A percentile compares a stretch with the other conserved stretches of the same genome.
Conservation (phyloP, 2,329 filamentous ascomycete species). For the Sclerotinia nivalis region DNA sequence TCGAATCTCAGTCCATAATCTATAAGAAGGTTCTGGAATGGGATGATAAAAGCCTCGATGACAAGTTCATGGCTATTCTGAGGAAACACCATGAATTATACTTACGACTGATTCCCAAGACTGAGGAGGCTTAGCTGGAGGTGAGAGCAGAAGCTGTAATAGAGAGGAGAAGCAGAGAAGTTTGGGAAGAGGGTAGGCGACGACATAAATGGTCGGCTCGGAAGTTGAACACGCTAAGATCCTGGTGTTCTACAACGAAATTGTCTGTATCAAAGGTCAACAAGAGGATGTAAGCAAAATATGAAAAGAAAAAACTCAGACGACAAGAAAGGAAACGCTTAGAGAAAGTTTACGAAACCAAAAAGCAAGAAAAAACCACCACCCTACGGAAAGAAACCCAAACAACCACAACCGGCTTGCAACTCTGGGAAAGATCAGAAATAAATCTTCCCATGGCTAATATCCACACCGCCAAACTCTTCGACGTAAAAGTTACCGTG, state of each 20-base stretch:
- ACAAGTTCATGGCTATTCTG: background rate
- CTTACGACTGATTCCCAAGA: background rate
- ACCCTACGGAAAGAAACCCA: background rate
- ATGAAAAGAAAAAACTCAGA: background rate
- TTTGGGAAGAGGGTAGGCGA: background rate
- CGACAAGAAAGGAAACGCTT: background rate
- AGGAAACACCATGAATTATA: background rate
- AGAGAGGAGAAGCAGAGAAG: too few relatives aligned
- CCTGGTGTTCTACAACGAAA: background rate
- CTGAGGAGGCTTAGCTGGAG: too few relatives aligned
- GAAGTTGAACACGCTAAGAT: background rate
- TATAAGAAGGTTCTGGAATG: too few relatives aligned
- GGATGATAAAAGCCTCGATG: too few relatives aligned
- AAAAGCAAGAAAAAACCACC: background rate
- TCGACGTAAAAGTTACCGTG: background rate
- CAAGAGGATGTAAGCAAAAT: too few relatives aligned
- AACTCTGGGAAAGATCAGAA: background rate
- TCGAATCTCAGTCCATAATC: too few relatives aligned
- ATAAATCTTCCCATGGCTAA: background rate
- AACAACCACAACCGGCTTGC: background rate
- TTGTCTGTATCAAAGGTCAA: too few relatives aligned
- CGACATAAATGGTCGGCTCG: background rate
- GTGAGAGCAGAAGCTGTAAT: background rate
- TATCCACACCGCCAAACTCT: background rate
- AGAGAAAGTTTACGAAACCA: background rate